Conservation (phyloP, 75 land plant species). For the Larix kaempferi region DNA sequence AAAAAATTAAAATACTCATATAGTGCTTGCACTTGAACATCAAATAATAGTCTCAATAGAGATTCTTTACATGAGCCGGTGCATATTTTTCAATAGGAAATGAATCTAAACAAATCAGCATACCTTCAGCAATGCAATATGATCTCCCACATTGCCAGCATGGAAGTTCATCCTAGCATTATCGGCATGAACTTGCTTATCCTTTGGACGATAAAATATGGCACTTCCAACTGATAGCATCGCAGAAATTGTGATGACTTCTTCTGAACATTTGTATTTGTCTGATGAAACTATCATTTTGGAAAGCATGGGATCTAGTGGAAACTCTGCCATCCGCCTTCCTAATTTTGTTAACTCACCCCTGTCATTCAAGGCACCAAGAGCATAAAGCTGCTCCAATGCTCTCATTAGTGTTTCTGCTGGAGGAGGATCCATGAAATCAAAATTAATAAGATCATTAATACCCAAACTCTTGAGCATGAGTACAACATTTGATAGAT, state of each 20-base stretch:
- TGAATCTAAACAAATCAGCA: not conserved
- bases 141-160: constrained; percentile 94
- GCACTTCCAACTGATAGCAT: constrained; percentile 94
- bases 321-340: constrained; percentile 97
- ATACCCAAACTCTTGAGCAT: constrained; percentile 93
- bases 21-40: not conserved
- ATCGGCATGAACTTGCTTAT: constrained; percentile 99
- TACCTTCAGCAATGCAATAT: constrained; percentile 92
- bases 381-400: constrained; percentile 87
- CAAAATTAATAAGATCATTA: constrained; percentile 82
- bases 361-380: constrained; percentile 80
- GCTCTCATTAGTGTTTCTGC: constrained; percentile 89
- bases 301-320: constrained; percentile 97
- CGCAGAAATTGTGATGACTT: constrained; percentile 79
- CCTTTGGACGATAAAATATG: constrained; percentile 96
- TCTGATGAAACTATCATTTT: constrained; percentile 99
- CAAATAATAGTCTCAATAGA: not conserved
- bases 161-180: constrained; percentile 97
- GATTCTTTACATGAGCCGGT: not conserved
- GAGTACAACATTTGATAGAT: constrained; percentile 91
- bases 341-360: constrained; percentile 94
- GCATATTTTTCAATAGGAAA: not conserved
- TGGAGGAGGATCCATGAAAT: constrained; percentile 98
- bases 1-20: not conserved
- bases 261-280: constrained; percentile 91